Percentiles rank a stretch among this genome's conserved stretches.
Conservation (phyloP, 257 asterid genomes). For the Gentiana macrophylla region DNA sequence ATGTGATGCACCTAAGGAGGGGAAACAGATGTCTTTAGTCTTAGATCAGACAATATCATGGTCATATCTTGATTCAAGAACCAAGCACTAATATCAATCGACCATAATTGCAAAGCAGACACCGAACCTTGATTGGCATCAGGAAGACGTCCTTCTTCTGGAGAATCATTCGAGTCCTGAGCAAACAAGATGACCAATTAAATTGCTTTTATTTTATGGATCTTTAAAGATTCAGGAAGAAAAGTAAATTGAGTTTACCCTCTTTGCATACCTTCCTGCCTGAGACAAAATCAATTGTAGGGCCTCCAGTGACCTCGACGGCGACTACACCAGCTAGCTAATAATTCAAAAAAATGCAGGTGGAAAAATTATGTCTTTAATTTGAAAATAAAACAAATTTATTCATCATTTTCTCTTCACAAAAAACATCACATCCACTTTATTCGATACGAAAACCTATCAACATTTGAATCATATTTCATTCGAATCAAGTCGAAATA, state of each 20-base stretch:
- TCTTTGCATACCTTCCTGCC: constrained; percentile 62
- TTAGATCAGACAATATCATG: too few species aligned
- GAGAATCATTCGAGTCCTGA: constrained; percentile 51
- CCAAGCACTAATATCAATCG: too few species aligned
- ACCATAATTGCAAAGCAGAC: too few species aligned
- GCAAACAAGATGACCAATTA: constrained; percentile 3
- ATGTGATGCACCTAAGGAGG: constrained; percentile 46
- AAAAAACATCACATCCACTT: too few species aligned
- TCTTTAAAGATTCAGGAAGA: not conserved
- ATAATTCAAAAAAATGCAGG: constrained; percentile 5
- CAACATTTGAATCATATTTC: too few species aligned
- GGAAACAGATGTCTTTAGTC: not conserved
- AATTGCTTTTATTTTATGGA: not conserved
- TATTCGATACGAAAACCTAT: too few species aligned
- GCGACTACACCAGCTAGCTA: constrained; percentile 93
- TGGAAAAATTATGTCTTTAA: not conserved
- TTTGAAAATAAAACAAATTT: too few species aligned
- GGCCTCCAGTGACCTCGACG: constrained; percentile 85
- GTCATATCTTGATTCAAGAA: too few species aligned
- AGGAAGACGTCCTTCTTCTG: constrained; percentile 91
- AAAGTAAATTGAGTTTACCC: not conserved
- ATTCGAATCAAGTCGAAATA: too few species aligned
- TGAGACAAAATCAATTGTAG: constrained; percentile 50
- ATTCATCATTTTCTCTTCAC: too few species aligned
- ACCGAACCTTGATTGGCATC: constrained; percentile 59